Evolutionary conservation across 257 asterid genomes (phyloP), one percentile per base, ranked within the genome.

Genomic region (Solanum paucissectum): DNA sequence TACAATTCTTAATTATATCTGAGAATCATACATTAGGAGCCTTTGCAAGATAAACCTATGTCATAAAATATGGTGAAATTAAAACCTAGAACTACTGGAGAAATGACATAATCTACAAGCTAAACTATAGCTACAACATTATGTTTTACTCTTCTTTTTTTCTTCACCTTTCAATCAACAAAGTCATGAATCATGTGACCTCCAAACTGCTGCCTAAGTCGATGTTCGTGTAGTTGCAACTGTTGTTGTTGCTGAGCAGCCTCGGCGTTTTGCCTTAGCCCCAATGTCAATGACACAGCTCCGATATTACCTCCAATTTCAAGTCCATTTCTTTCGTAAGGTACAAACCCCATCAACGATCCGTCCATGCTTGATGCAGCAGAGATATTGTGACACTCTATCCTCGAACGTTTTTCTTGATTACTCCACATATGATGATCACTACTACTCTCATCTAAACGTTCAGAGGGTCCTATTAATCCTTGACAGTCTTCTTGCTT

Each of bases 261-360:
- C 87, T 92, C 98, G 0, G 90, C 92, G 60, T 93, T 93, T 76
- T 94, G 98, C 81, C 95, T 88, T 0, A 95, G 93, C 1, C 98
- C 98, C 60, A 95, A 88, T 0, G 98, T 95, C 86, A 95, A 76
- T 3, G 98, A 94, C 32, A 95, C 98, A 2, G 98, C 87, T 12
- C 98, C 95, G 0, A 93, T 89, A 32, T 94, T 89, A 49, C 95
- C 93, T 60, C 93, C 95, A 40, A 91, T 87, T 38, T 91, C 96
- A 23, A 89, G 55, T 27, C 91, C 94, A 64, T 69, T 88, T 75
- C 83, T 89, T 27, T 93, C 94, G 86, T 89, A 83, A 2, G 96
- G 94, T 88, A 88, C 85, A 49, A 92, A 86, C 12, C 94, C 95
- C 88, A 92, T 88, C 84, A 94, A 71, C 9, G 97, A 89, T 11